Conservation (phyloP, 768 basidiomycete genomes). For the Boletus rufocinnamomeus region DNA sequence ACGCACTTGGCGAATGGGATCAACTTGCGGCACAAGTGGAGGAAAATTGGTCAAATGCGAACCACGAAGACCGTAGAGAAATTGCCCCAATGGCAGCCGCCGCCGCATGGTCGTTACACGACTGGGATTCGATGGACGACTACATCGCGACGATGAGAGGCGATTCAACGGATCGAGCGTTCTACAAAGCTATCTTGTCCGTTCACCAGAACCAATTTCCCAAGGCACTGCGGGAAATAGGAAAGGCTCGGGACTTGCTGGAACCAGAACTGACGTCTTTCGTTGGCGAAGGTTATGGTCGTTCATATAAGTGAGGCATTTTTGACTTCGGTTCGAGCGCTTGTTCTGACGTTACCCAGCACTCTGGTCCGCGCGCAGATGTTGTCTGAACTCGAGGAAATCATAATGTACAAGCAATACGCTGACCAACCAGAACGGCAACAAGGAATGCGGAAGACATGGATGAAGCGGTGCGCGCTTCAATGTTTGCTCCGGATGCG, state of each 20-base stretch:
- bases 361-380: constrained; percentile 97
- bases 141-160: constrained; percentile 92
- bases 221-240: constrained; percentile 86
- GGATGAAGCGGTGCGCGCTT: constrained; percentile 84
- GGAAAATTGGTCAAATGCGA: constrained; percentile 83
- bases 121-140: constrained; percentile 98
- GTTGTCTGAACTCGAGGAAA: constrained; percentile 97
- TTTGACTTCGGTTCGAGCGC: constrained; percentile 1
- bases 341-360: constrained; percentile 43
- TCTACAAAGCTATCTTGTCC: constrained; percentile 93
- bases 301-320: constrained; percentile 86
- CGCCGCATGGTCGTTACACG: constrained; percentile 93
- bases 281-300: constrained; percentile 95
- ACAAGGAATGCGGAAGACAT: constrained; percentile 85
- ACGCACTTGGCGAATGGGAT: constrained; percentile 99
- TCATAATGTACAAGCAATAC: constrained; percentile 92
- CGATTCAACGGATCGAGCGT: constrained; percentile 92
- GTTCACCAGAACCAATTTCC: constrained; percentile 97
- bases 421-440: constrained; percentile 95
- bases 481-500: background rate
- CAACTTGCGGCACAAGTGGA: constrained; percentile 82
- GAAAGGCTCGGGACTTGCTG: constrained; percentile 87
- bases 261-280: constrained; percentile 90
- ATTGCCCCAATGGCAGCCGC: constrained; percentile 98
- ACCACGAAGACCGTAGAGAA: constrained; percentile 79